Base-by-base conservation (phyloP, 1,284 basidiomycete species). In the Fistulinella cinereoalba region DNA sequence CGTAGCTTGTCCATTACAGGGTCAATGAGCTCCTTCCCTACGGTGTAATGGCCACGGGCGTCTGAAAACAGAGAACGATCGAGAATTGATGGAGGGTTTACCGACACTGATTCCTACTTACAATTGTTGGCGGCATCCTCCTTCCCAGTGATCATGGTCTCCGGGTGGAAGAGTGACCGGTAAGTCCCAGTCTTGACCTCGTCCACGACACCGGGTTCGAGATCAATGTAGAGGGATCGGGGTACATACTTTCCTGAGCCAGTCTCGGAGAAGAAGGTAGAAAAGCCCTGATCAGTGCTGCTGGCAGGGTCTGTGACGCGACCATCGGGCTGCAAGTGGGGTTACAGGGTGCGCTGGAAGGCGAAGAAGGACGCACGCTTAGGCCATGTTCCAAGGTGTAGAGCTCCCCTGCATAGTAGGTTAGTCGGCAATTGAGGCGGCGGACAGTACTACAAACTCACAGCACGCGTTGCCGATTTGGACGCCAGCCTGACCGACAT, bases 61-160 rank as follows among this genome's bases (percentile, higher is more conserved):
- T 97, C 92, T 94, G 54, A n/a, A 49, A 32, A 31, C 31, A 49
- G 27, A 28, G 8, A n/a, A 16, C 27, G 47, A 63, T 55, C 22
- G 37, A 41, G 38, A 41, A 33, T 21, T 39, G 51, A 53, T 56
- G 32, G 46, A 27, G 21, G 22, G 36, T 45, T 47, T 56, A 50
- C 49, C 49, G 29, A 37, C 33, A 44, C 41, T 41, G 52, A 56
- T 46, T 45, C 46, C 18, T n/a, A n/a, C 88, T 64, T 61, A 94
- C 92, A 99, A 72, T 99, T 99, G 81, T 97, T 99, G 56, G 96
- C 96, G 47, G 95, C 96, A 66, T 99, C 97, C 78, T 99, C 97
- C 79, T 99, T 99, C 60, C 97, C 97, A 50, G 89, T 93, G 70
- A 99, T 91, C 79, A 99, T 86, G 53, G 94, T 97, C 79, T 99